Conservation (phyloP, 129 eudicot species). For the Tagetes patula region DNA sequence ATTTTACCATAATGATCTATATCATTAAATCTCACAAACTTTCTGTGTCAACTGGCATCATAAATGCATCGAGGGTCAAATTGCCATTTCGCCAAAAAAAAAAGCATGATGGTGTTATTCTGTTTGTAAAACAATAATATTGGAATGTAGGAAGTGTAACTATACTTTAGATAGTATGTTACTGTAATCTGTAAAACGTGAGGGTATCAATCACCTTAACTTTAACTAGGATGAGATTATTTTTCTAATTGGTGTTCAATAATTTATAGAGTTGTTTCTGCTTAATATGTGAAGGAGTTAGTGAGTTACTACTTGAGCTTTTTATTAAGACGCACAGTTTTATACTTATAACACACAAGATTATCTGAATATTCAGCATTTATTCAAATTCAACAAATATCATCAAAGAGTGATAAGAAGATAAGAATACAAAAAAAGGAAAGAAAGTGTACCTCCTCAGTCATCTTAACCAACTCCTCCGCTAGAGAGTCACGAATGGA, state of each 20-base stretch:
- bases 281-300: too few species aligned
- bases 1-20: not conserved
- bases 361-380: not conserved
- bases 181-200: not conserved
- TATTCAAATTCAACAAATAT: not conserved
- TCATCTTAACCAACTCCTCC: slow-evolving; percentile 93
- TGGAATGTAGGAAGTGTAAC: not conserved
- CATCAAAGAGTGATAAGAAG: not conserved
- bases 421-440: not conserved
- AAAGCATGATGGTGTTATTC: not conserved
- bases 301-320: too few species aligned
- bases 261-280: not conserved
- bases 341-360: not conserved
- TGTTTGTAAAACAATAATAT: slow-evolving; percentile 1
- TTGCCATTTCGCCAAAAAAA: not conserved
- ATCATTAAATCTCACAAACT: not conserved
- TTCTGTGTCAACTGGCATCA: not conserved
- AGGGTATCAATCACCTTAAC: not conserved
- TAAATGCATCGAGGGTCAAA: not conserved
- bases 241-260: slow-evolving; percentile 1
- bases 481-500: slow-evolving; percentile 96
- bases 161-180: not conserved
- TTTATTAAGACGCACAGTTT: not conserved
- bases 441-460: slow-evolving; percentile 59
- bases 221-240: not conserved